phyloP scores from a whole-genome alignment of 805 yeast genomes.

The Yamadazyma nakazawae region DNA sequence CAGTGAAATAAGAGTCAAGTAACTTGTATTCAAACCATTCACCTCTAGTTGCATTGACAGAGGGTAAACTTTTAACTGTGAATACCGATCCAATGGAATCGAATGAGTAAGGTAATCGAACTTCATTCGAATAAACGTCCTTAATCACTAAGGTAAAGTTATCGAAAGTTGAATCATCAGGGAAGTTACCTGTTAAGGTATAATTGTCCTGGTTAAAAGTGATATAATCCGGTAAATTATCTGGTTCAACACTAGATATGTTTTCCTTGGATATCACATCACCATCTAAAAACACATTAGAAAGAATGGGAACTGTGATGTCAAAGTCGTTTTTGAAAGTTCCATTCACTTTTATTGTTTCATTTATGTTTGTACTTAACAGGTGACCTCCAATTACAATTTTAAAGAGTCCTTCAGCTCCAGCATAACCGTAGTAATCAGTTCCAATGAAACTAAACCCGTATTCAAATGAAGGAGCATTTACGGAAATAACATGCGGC shows the following conservation, averaged over 20 bases:
- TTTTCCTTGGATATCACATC: constrained; percentile 43
- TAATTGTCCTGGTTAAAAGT: constrained; percentile 36
- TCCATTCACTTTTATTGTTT: constrained; percentile 59
- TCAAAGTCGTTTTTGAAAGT: constrained; percentile 56
- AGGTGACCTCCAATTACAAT: constrained; percentile 86
- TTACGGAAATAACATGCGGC: constrained; percentile 77
- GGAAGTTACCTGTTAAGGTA: constrained; percentile 55
- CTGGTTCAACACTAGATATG: constrained; percentile 51
- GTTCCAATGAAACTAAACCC: constrained; percentile 74
- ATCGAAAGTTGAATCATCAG: constrained; percentile 38
- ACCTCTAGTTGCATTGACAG: constrained; percentile 68
- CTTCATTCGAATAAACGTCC: constrained; percentile 60
- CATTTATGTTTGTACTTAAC: constrained; percentile 62
- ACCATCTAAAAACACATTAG: constrained; percentile 66
- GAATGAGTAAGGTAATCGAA: constrained; percentile 55
- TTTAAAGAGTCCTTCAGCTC: constrained; percentile 64
- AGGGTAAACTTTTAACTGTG: constrained; percentile 48
- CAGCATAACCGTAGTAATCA: constrained; percentile 71
- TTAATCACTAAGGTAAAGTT: constrained; percentile 53
- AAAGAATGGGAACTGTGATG: constrained; percentile 57
- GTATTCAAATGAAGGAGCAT: constrained; percentile 82
- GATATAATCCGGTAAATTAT: constrained; percentile 62
- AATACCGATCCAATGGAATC: constrained; percentile 55
- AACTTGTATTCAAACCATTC: constrained; percentile 56
- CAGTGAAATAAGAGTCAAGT: constrained; percentile 54